Evolutionary conservation across 306 rosid genomes (phyloP).

Genomic region (Luffa acutangula): DNA sequence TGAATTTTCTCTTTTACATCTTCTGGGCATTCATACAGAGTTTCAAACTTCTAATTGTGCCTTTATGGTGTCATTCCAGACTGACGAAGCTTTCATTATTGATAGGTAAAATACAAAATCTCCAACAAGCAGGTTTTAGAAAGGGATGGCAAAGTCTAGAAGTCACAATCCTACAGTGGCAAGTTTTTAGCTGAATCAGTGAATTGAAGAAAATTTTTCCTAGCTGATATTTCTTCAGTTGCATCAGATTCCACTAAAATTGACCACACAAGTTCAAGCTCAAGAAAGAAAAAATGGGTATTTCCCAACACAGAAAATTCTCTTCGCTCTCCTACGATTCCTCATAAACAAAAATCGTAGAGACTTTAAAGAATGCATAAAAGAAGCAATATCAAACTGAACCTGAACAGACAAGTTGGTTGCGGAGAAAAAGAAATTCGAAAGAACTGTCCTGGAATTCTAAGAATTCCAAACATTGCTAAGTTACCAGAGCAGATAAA

Average conservation of each 20-base stretch:
- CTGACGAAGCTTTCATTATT: neutral
- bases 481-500: neutral
- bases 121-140: neutral
- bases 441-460: neutral
- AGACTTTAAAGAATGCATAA: neutral
- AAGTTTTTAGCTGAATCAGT: neutral
- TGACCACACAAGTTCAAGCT: neutral
- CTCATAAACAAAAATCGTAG: neutral
- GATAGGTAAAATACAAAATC: neutral
- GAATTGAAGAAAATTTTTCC: neutral
- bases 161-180: neutral
- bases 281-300: neutral
- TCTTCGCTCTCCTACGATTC: neutral
- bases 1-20: neutral
- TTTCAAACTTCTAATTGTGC: neutral
- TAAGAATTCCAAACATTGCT: neutral
- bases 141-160: neutral
- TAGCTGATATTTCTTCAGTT: neutral
- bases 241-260: neutral
- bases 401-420: neutral
- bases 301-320: neutral
- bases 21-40: neutral
- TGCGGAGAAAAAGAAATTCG: neutral
- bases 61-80: neutral
- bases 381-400: neutral